Percentiles rank a stretch among this genome's conserved stretches.
Evolutionary conservation across 257 asterid genomes (phyloP).

Genomic region (Dorcoceras hygrometricum): DNA sequence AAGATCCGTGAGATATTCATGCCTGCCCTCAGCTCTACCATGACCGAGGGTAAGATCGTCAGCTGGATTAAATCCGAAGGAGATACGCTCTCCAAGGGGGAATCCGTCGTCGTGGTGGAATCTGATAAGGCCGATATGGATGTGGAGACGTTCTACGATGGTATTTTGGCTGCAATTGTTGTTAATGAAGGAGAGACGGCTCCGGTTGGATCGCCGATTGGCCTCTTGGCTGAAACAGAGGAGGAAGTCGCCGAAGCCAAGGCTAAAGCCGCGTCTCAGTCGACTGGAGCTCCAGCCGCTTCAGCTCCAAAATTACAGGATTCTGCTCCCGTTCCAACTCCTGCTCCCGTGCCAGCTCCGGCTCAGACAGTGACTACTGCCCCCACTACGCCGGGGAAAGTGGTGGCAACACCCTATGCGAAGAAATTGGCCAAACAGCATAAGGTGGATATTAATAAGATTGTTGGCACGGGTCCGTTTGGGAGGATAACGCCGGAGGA

Average conservation of each 20-base stretch:
- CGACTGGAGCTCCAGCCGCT: constrained; percentile 23
- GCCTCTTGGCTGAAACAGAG: constrained; percentile 63
- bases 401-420: constrained; percentile 75
- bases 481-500: constrained; percentile 88
- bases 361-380: constrained; percentile 28
- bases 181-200: constrained; percentile 73
- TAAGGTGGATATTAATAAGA: constrained; percentile 60
- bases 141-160: constrained; percentile 74
- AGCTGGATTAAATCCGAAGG: constrained; percentile 86
- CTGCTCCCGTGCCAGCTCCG: constrained; percentile 26
- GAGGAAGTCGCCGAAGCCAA: constrained; percentile 60
- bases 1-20: constrained; percentile 92
- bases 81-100: constrained; percentile 71
- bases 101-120: constrained; percentile 78
- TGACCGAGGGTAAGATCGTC: constrained; percentile 93
- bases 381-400: constrained; percentile 42
- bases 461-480: constrained; percentile 77
- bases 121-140: constrained; percentile 91
- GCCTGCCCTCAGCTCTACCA: constrained; percentile 94
- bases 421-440: constrained; percentile 85
- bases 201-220: constrained; percentile 68
- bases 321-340: constrained; percentile 22
- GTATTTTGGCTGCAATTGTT: constrained; percentile 69
- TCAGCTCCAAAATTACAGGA: constrained; percentile 29
- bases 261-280: constrained; percentile 47